Evolutionary conservation across 768 basidiomycete species (phyloP), one percentile per base, ranked within the genome.

Genomic region (Phlebiopsis gigantea): DNA sequence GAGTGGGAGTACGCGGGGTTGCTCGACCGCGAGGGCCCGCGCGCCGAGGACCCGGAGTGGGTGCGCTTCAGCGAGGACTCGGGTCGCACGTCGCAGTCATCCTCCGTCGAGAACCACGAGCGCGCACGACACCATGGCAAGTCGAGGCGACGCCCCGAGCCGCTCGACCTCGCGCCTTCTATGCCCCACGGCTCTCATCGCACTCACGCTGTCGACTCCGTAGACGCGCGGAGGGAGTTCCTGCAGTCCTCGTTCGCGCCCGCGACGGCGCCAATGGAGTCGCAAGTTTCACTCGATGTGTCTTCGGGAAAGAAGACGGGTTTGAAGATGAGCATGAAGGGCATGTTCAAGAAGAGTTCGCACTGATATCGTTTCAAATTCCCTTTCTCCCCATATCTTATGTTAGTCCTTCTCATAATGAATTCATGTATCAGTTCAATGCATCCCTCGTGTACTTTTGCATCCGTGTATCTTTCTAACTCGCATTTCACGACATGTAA

Each of bases 211-310:
- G 28, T 26, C 41, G 58, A 60, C n/a, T 14, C 51, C 9, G 46
- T 17, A 15, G 55, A 56, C 5, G 56, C 34, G 15, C 56, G 60
- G 7, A 48, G 44, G 47, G 60, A 61, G 24, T 61, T 61, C 49
- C 39, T 61, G 25, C 39, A 61, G 28, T 53, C 60, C 14, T 61
- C 60, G 3, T 61, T 58, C 42, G 24, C 45, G 12, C 56, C 60
- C 15, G 2, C 45, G 15, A n/a, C 17, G 12, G 14, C 30, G 9
- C 28, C 22, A 2, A 10, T 17, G 12, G 45, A 17, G 4, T 15
- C 21, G 8, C 30, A 55, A 19, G 44, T 10, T 4, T 28, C 41
- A 14, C 17, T 44, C 17, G 44, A 34, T 31, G 22, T 46, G 45
- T 46, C 12, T n/a, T n/a, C n/a, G n/a, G n/a, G n/a, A 15, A 55